Conservation (phyloP, 306 rosid genomes). For the Vigna mungo region DNA sequence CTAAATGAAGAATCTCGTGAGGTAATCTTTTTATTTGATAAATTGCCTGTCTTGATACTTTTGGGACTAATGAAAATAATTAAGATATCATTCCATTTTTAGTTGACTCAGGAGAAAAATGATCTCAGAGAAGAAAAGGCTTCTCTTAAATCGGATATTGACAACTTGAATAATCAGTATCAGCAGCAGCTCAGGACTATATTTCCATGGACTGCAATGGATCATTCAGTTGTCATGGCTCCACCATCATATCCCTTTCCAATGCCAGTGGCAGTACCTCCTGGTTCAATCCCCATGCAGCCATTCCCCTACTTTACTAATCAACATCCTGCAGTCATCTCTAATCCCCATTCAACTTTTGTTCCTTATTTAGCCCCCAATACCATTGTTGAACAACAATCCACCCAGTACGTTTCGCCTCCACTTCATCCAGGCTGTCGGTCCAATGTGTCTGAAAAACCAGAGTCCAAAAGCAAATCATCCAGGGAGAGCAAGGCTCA, state of each 20-base stretch:
- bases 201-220: conserved; percentile 88
- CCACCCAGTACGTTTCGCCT: conserved; percentile 60
- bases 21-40: conserved; percentile 52
- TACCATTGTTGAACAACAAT: conserved; percentile 72
- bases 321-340: conserved; percentile 75
- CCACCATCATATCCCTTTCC: conserved; percentile 85
- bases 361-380: conserved; percentile 73
- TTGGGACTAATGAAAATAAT: conserved; percentile 28
- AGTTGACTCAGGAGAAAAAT: conserved; percentile 89
- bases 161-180: conserved; percentile 74
- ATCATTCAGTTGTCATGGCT: conserved; percentile 79
- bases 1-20: conserved; percentile 86
- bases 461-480: conserved; percentile 61
- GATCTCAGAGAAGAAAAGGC: conserved; percentile 97
- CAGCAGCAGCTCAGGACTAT: conserved; percentile 82
- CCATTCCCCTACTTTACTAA: conserved; percentile 74
- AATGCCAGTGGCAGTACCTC: conserved; percentile 73
- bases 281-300: conserved; percentile 78
- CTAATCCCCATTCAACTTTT: conserved; percentile 76
- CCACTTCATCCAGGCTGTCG: conserved; percentile 57
- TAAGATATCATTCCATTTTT: conserved; percentile 44
- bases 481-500: conserved; percentile 65
- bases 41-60: conserved; percentile 9
- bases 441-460: conserved; percentile 61
- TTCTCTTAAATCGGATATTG: conserved; percentile 82